Evolutionary conservation across 176 grass and related monocot species (phyloP).

Genomic region (Musa acuminata): DNA sequence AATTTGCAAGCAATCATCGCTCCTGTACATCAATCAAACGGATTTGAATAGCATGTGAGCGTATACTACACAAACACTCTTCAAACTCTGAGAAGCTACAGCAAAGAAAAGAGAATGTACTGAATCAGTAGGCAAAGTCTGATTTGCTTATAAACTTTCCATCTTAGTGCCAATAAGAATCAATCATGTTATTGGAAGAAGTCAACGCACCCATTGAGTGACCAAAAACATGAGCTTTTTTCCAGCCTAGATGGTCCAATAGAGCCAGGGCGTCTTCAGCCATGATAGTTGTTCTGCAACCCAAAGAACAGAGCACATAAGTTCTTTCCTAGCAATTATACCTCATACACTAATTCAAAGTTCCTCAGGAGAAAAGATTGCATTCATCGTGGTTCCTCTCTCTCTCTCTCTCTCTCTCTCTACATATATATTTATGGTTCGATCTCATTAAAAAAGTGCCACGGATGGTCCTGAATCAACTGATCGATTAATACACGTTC

Average conservation of each 20-base stretch:
- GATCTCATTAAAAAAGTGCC: no score
- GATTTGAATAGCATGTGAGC: background rate
- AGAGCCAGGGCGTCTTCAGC: conserved; percentile 71
- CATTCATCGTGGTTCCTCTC: background rate
- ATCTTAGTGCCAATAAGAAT: background rate
- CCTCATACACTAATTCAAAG: background rate
- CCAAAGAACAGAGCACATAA: background rate
- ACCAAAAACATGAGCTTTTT: conserved; percentile 89
- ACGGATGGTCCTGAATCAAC: background rate
- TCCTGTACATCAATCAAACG: conserved; percentile 30
- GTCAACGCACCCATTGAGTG: conserved; percentile 83
- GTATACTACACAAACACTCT: background rate
- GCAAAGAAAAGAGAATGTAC: background rate
- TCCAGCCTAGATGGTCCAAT: conserved; percentile 94
- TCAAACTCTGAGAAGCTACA: background rate
- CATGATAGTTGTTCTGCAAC: conserved; percentile 82
- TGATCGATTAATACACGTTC: background rate
- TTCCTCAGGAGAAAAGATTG: background rate
- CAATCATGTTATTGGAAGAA: background rate
- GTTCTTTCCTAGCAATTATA: background rate
- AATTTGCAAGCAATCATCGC: conserved; percentile 94
- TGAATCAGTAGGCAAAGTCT: background rate
- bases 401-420: no score
- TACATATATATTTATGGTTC: no score
- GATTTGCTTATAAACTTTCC: background rate